Evolutionary conservation across 192 early-diverging fungal species (phyloP), one percentile per base, ranked within the genome.

Genomic region (Diversispora epigaea): DNA sequence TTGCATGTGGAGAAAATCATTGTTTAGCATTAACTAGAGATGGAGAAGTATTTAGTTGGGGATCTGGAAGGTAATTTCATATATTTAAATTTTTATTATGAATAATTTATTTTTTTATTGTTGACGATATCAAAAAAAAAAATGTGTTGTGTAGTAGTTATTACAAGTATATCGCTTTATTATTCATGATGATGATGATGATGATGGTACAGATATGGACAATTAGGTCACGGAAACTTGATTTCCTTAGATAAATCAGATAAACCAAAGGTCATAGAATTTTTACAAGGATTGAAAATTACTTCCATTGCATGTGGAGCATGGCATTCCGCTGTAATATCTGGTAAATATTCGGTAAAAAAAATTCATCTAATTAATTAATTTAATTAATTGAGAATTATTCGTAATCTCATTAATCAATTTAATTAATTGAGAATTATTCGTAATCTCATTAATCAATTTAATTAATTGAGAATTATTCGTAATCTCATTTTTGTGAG

Each of bases 41-140:
- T 41, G 78, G 81, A 1, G 71, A 75, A 43, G 71, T 83, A 3
- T 80, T 75, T 52, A 80, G 76, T 47, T 83, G 81, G 79, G 81
- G 81, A n/a, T 77, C 77, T 11, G 77, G 79, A n/a, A 64, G 66
- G 66, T 68, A 47, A n/a, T 7, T 64, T 6, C 4, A 25, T 17
- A 22, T 1, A 25, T 64, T 40, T 64, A 15, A 25, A 25, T 7
- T 41, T n/a, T 64, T 64, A 64, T 32, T 32, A 2, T 32, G 25
- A 32, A 32, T 32, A 32, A 32, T 32, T 32, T 32, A 32, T 32
- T 32, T 32, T 32, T 32, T 32, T 32, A 32, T 32, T 32, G 25
- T 32, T 32, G 25, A 32, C 25, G 25, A 32, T 32, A 32, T 32
- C 25, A 32, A 32, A 32, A n/a, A n/a, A n/a, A n/a, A n/a, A n/a